These are phyloP conservation scores for Suillus alpinus DNA, from an alignment of 768 basidiomycete genomes.

Conservation along the genomic window DNA sequence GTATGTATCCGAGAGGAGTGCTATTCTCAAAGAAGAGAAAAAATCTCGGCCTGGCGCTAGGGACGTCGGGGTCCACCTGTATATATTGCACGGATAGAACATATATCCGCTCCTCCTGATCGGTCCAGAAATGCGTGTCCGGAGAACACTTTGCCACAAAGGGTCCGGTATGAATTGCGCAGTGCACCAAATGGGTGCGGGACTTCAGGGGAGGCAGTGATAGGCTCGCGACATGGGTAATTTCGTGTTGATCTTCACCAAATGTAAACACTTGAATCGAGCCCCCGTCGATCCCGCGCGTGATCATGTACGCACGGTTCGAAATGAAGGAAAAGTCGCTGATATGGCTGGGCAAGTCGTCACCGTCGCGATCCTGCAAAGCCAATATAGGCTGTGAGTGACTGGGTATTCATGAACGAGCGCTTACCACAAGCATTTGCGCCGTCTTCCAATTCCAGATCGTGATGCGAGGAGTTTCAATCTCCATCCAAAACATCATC, in stretches of 20 bases:
- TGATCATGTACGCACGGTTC: slow-evolving; percentile 41
- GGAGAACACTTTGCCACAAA: slow-evolving; percentile 26
- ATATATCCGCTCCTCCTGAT: slow-evolving; percentile 20
- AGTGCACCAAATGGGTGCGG: slow-evolving; percentile 12
- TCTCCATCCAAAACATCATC: slow-evolving; percentile 38
- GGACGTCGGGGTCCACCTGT: neutral
- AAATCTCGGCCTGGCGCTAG: slow-evolving; percentile 11
- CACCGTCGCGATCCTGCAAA: slow-evolving; percentile 28
- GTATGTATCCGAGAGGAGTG: slow-evolving; percentile 21
- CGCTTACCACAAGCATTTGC: slow-evolving; percentile 39
- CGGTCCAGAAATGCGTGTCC: slow-evolving; percentile 24
- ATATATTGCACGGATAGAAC: slow-evolving; percentile 25
- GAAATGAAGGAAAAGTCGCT: slow-evolving; percentile 50
- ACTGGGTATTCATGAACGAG: neutral
- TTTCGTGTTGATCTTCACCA: neutral
- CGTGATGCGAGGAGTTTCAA: slow-evolving; percentile 22
- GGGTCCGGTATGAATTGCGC: slow-evolving; percentile 33
- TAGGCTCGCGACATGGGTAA: slow-evolving; percentile 20
- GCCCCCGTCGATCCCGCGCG: slow-evolving; percentile 32
- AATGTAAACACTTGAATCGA: slow-evolving; percentile 45
- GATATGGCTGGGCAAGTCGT: slow-evolving; percentile 23
- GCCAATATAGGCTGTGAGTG: neutral
- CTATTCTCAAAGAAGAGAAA: slow-evolving; percentile 35
- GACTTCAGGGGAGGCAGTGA: slow-evolving; percentile 12
- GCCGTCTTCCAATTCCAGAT: slow-evolving; percentile 55